Evolutionary conservation across 2,329 filamentous ascomycete species (phyloP).

Genomic region (Beauveria pseudobassiana): DNA sequence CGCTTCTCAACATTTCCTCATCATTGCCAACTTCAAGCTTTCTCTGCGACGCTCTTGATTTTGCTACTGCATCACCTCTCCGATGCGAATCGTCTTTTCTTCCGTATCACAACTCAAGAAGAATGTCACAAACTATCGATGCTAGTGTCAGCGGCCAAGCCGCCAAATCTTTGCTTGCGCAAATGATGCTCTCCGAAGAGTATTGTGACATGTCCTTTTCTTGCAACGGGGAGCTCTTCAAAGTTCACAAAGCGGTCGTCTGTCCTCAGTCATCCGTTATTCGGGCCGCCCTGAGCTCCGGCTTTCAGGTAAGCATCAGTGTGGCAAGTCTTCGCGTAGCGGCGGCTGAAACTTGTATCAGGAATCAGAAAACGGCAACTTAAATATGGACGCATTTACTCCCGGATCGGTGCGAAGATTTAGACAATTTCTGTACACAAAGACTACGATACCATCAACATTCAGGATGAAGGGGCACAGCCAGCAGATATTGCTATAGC

Average conservation of each 20-base stretch:
- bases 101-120: not conserved
- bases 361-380: not conserved
- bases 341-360: not conserved
- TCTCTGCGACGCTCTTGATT: too few relatives aligned
- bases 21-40: too few relatives aligned
- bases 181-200: not conserved
- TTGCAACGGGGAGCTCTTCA: not conserved
- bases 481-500: not conserved
- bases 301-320: not conserved
- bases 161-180: not conserved
- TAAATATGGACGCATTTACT: not conserved
- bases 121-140: not conserved
- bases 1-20: too few relatives aligned
- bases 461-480: not conserved
- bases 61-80: too few relatives aligned
- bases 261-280: not conserved
- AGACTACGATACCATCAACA: not conserved
- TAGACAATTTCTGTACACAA: not conserved
- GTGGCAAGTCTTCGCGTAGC: not conserved
- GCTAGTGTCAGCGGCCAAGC: not conserved
- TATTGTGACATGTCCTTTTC: not conserved
- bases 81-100: too few relatives aligned
- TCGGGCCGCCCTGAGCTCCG: not conserved
- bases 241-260: conserved; percentile 10
- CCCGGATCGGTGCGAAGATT: not conserved